A percentile compares a stretch with the other conserved stretches of the same genome.
These are phyloP conservation scores for Melocanna baccifera DNA, from an alignment of 176 grass and related monocot genomes.

Conservation along the genomic window DNA sequence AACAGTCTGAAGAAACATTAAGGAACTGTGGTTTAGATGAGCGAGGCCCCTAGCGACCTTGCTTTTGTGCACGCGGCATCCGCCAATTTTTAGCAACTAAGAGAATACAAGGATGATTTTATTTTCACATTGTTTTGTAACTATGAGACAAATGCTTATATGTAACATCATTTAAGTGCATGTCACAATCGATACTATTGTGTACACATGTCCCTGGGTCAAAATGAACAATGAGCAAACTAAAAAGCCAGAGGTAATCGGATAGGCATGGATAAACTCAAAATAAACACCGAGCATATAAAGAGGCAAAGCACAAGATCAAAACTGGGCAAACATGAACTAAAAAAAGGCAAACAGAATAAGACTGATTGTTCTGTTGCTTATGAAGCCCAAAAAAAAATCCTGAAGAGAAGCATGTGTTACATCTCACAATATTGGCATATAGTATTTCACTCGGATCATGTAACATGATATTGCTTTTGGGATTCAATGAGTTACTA, in stretches of 20 bases:
- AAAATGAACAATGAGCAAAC: background rate
- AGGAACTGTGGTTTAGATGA: slow-evolving; percentile 4
- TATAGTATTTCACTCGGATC: background rate
- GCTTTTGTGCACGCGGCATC: slow-evolving; percentile 20
- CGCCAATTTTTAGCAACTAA: slow-evolving; percentile 22
- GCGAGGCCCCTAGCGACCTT: background rate
- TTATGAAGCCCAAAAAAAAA: background rate
- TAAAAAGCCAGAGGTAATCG: background rate
- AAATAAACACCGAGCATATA: background rate
- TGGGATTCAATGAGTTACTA: background rate
- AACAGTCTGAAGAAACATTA: slow-evolving; percentile 52
- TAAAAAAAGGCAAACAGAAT: background rate
- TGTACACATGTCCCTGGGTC: background rate
- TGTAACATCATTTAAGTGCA: slow-evolving; percentile 7
- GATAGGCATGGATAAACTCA: background rate
- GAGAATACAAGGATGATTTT: slow-evolving; percentile 12
- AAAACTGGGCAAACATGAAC: slow-evolving; percentile 1
- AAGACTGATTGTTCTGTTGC: background rate
- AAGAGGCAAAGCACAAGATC: background rate
- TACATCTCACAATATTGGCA: background rate
- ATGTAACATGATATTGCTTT: background rate
- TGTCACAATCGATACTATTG: background rate
- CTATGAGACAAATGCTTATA: background rate
- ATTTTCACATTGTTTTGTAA: slow-evolving; percentile 24
- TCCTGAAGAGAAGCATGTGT: background rate